Base-by-base conservation (phyloP, 371 early-diverging fungal species). In the Smittium culicis region DNA sequence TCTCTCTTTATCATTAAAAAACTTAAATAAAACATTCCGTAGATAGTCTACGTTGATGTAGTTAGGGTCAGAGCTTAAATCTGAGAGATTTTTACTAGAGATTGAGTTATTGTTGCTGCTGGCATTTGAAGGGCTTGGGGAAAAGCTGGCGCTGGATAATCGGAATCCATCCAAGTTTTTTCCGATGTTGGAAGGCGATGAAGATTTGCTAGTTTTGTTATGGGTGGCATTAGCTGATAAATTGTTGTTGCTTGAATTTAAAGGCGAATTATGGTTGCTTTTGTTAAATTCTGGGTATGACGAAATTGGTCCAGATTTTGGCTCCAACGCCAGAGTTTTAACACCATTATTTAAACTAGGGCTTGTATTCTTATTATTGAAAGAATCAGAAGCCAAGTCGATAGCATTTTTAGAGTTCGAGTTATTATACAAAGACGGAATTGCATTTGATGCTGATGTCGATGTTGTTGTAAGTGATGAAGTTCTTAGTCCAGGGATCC, bases 41-140 rank as follows among this genome's bases (percentile, higher is more conserved):
- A 93, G 73, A 68, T 94, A 94, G 72, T 93, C 92, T n/a, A 88
- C 69, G 66, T 89, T 88, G 57, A 88, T 73, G 64, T 77, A 80
- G 34, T 83, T 85, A 0, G 66, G 71, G 3, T 74, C 68, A 28
- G 78, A 79, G 33, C 66, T 34, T 57, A 14, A 28, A 27, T 31
- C 58, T 55, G 65, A 45, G 20, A 45, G 20, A 20, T 20, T 45
- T 45, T 45, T 45, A n/a, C n/a, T n/a, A n/a, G n/a, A n/a, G n/a
- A n/a, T n/a, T n/a, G n/a, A n/a, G n/a, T n/a, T n/a, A n/a, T n/a
- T n/a, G n/a, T n/a, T n/a, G 45, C 11, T 20, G 20, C 45, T 45
- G 45, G 45, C 5, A 45, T 45, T 20, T 5, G 45, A 45, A 45
- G 45, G 45, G 45, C 45, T 45, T 45, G 45, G 45, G 11, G 45